Evolutionary conservation across 2,329 filamentous ascomycete genomes (phyloP).

Genomic region (Beauveria sp.): DNA sequence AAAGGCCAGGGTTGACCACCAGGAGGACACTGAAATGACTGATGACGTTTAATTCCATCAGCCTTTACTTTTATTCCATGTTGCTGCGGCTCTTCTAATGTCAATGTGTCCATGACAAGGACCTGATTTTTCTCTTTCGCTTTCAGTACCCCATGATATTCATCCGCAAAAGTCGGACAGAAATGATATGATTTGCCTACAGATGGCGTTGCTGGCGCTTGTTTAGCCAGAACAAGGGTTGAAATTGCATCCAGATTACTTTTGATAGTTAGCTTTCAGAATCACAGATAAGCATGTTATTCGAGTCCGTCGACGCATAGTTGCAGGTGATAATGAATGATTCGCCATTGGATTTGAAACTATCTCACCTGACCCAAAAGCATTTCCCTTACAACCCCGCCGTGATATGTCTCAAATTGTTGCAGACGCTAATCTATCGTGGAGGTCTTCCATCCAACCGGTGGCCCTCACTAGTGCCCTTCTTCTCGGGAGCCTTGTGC

Average conservation of each 20-base stretch:
- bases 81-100: neutral
- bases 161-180: neutral
- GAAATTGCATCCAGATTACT: neutral
- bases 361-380: neutral
- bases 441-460: slow-evolving; percentile 36
- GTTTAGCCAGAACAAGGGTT: neutral
- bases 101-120: neutral
- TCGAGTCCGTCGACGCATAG: neutral
- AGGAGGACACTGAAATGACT: neutral
- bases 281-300: neutral
- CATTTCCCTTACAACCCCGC: neutral
- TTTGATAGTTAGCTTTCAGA: neutral
- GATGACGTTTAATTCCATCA: neutral
- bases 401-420: neutral
- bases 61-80: neutral
- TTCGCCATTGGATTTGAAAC: neutral
- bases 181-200: neutral
- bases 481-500: slow-evolving; percentile 40
- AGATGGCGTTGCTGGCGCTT: neutral
- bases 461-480: slow-evolving; percentile 34
- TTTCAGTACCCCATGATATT: neutral
- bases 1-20: slow-evolving; percentile 24
- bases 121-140: neutral
- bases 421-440: slow-evolving; percentile 14
- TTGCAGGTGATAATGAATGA: neutral